phyloP scores from a whole-genome alignment of 1,139 yeast genomes.

The Candida glucosophila region DNA sequence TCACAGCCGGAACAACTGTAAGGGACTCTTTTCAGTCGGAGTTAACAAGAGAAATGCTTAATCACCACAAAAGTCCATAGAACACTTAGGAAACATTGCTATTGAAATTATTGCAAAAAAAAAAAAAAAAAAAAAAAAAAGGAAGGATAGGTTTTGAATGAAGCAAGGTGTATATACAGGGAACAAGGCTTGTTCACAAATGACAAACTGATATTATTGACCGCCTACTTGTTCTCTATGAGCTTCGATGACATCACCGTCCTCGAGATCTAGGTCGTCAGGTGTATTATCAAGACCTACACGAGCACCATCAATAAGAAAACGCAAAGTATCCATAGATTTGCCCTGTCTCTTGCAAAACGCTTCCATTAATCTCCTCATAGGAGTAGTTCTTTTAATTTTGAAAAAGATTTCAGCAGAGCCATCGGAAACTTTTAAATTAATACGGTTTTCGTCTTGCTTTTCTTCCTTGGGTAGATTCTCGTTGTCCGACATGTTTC shows the following conservation, averaged over 20 bases:
- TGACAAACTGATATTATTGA: too few species aligned
- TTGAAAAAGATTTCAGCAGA: conserved; percentile 92
- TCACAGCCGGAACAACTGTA: too few species aligned
- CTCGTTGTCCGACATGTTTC: conserved; percentile 26
- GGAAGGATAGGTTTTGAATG: too few species aligned
- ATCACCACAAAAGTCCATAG: too few species aligned
- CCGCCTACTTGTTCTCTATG: conserved; percentile 91
- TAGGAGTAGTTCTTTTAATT: conserved; percentile 85
- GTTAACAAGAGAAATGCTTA: too few species aligned
- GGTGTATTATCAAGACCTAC: conserved; percentile 87
- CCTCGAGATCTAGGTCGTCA: conserved; percentile 83
- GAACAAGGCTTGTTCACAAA: too few species aligned
- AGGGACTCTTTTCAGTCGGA: too few species aligned
- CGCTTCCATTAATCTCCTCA: conserved; percentile 94
- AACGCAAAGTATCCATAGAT: conserved; percentile 71
- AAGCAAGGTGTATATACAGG: too few species aligned
- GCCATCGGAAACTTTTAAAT: conserved; percentile 90
- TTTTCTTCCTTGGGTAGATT: conserved; percentile 46
- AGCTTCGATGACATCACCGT: conserved; percentile 96
- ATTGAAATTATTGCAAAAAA: too few species aligned
- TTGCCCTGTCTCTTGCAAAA: conserved; percentile 98
- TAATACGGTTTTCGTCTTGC: conserved; percentile 69
- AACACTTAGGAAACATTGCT: too few species aligned
- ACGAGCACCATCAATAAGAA: conserved; percentile 89
- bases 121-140: too few species aligned